These are phyloP conservation scores for Erythrophleum fordii DNA, from an alignment of 306 rosid species.

Conservation along the genomic window DNA sequence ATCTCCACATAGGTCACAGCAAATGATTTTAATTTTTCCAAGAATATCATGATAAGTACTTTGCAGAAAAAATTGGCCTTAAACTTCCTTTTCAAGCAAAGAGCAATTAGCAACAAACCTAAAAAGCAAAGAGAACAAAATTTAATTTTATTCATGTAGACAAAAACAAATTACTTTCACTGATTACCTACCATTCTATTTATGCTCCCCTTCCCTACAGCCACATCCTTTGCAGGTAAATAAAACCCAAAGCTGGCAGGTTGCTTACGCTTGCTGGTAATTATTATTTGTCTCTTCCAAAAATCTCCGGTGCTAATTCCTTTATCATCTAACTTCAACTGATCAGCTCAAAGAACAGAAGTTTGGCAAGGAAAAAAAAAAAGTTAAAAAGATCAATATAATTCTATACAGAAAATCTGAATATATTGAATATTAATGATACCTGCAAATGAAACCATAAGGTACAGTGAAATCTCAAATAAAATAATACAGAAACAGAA, in stretches of 20 bases:
- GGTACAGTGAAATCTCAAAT: neutral
- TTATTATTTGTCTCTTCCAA: constrained; percentile 82
- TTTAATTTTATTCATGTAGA: neutral
- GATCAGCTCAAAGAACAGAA: constrained; percentile 42
- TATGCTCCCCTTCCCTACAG: constrained; percentile 53
- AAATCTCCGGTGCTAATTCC: constrained; percentile 71
- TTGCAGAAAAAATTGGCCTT: constrained; percentile 29
- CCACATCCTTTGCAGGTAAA: constrained; percentile 72
- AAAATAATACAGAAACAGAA: neutral
- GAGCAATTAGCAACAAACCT: constrained; percentile 23
- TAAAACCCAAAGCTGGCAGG: constrained; percentile 96
- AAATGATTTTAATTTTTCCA: constrained; percentile 11
- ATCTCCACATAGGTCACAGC: constrained; percentile 24
- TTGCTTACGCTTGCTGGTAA: constrained; percentile 86
- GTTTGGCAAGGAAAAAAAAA: constrained; percentile 27
- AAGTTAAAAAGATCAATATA: constrained; percentile 16
- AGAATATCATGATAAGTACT: constrained; percentile 14
- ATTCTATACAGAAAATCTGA: constrained; percentile 9
- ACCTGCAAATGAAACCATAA: constrained; percentile 16
- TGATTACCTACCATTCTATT: constrained; percentile 64
- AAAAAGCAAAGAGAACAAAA: neutral
- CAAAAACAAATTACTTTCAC: constrained; percentile 15
- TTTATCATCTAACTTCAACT: constrained; percentile 93
- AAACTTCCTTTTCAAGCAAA: constrained; percentile 34
- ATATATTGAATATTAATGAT: constrained; percentile 31